phyloP scores from a whole-genome alignment of 78 protist genomes.

The Trichosphaerium sp. region DNA sequence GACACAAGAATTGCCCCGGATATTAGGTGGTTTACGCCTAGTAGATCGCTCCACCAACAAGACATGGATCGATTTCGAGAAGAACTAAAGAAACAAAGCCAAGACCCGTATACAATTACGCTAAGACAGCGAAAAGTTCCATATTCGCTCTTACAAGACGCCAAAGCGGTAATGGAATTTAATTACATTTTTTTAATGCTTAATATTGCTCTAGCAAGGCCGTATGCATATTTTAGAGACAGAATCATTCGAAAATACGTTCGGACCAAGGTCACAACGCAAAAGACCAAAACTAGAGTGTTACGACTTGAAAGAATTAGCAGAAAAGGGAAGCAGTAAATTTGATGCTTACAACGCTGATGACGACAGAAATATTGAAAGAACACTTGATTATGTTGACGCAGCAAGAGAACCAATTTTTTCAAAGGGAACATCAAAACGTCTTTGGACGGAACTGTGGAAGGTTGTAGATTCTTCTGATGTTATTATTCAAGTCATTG shows the following conservation, averaged over 20 bases:
- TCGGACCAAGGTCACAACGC: conserved; percentile 75
- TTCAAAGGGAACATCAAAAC: conserved; percentile 82
- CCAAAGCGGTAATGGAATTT: too few relatives aligned
- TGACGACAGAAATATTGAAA: conserved; percentile 53
- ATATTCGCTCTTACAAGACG: conserved; percentile 12
- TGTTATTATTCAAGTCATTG: conserved; percentile 85
- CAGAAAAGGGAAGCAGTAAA: conserved; percentile 4
- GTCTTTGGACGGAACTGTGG: conserved; percentile 93
- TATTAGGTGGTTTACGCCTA: too few relatives aligned
- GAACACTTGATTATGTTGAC: conserved; percentile 3
- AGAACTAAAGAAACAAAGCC: conserved; percentile 15
- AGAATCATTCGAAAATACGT: conserved; percentile 75
- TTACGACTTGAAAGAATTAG: not conserved
- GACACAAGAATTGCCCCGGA: too few relatives aligned
- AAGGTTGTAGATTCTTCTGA: conserved; percentile 94
- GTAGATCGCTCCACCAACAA: too few relatives aligned
- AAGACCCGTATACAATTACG: conserved; percentile 49
- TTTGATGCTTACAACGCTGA: conserved; percentile 36
- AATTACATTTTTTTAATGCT: too few relatives aligned
- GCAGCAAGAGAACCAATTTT: conserved; percentile 50
- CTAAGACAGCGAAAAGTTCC: conserved; percentile 33
- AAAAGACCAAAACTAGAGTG: conserved; percentile 60
- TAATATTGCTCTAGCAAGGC: too few relatives aligned
- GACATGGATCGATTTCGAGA: too few relatives aligned
- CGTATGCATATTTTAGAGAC: too few relatives aligned